These are phyloP conservation scores for Ceratopteris richardii DNA, from an alignment of 75 land plant genomes.

Conservation along the genomic window DNA sequence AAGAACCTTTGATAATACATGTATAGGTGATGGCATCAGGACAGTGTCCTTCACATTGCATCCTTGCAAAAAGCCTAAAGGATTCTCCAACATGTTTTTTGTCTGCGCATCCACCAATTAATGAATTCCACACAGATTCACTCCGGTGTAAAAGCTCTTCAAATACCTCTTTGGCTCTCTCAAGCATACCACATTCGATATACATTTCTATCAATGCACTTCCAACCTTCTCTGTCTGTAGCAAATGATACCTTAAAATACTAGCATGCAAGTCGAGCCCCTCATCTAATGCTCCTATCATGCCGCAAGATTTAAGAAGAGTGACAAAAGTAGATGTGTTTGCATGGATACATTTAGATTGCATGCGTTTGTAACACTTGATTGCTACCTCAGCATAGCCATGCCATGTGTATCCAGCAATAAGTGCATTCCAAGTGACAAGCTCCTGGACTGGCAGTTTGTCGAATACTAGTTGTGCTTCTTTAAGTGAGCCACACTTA, in stretches of 20 bases:
- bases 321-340: neutral
- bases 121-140: constrained; percentile 4
- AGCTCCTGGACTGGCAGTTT: neutral
- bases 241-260: neutral
- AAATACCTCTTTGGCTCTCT: constrained; percentile 5
- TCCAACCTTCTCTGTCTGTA: neutral
- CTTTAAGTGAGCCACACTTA: neutral
- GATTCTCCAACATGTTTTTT: neutral
- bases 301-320: neutral
- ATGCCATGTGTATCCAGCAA: constrained; percentile 7
- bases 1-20: neutral
- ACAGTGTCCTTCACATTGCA: neutral
- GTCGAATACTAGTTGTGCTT: neutral
- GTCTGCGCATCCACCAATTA: neutral
- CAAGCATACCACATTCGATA: constrained; percentile 1
- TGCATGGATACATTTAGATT: neutral
- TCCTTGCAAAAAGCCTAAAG: neutral
- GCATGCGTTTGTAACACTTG: neutral
- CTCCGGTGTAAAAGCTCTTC: neutral
- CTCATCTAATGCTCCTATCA: neutral
- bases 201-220: constrained; percentile 5
- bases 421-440: constrained; percentile 24
- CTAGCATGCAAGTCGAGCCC: neutral
- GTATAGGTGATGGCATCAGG: neutral
- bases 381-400: neutral